Percentiles rank a stretch among this genome's conserved stretches.
These are phyloP conservation scores for Naegleria lovaniensis DNA, from an alignment of 208 protist genomes.

Conservation along the genomic window DNA sequence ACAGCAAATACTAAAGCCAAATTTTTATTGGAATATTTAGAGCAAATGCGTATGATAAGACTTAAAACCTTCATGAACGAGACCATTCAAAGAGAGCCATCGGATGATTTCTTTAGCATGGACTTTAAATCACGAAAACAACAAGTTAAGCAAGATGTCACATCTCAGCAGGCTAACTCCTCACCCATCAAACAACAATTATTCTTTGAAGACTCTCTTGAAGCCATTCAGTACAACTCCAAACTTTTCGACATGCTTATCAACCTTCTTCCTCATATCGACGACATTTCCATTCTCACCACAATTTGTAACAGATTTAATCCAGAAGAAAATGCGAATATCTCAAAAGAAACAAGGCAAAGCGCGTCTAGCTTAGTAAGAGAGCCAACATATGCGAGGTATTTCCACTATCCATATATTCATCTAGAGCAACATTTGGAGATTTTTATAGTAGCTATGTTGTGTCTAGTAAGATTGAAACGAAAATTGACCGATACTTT, in stretches of 20 bases:
- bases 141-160: neutral
- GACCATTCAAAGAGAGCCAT: neutral
- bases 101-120: neutral
- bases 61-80: neutral
- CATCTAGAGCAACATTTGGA: neutral
- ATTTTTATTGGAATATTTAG: neutral
- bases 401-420: neutral
- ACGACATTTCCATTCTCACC: neutral
- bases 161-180: too few relatives aligned
- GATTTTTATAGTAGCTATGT: neutral
- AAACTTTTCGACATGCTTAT: neutral
- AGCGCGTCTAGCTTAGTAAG: neutral
- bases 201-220: neutral
- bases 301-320: neutral
- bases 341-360: neutral
- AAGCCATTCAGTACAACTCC: neutral
- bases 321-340: neutral
- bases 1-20: neutral
- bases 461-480: neutral
- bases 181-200: neutral
- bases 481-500: neutral
- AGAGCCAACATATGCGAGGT: neutral
- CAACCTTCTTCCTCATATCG: neutral
- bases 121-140: neutral
- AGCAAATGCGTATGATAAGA: neutral